Evolutionary conservation across 768 basidiomycete species (phyloP).

Genomic region (Hericium alpestre): DNA sequence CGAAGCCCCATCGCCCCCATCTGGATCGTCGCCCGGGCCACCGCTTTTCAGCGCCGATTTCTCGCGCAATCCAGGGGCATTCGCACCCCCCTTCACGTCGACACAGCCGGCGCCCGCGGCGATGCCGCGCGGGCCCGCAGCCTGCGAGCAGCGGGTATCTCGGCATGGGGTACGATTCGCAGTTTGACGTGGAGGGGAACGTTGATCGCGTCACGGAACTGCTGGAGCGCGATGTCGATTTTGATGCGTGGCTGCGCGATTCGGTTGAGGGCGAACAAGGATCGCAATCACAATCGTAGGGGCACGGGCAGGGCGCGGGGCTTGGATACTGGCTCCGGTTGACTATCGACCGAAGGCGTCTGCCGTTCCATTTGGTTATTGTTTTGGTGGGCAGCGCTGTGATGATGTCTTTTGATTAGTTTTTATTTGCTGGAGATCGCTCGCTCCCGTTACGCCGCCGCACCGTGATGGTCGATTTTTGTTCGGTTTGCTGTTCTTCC

Average conservation of each 20-base stretch:
- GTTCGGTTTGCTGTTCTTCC: too few species aligned
- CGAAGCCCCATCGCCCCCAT: background rate
- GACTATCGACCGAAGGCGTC: background rate
- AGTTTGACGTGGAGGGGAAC: slow-evolving; percentile 46
- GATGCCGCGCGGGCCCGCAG: slow-evolving; percentile 6
- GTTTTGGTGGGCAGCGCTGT: background rate
- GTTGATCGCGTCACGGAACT: slow-evolving; percentile 43
- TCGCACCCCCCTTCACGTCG: slow-evolving; percentile 28
- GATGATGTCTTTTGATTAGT: background rate
- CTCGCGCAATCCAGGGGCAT: slow-evolving; percentile 23
- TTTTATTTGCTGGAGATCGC: too few species aligned
- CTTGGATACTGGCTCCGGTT: background rate
- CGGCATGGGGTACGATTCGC: slow-evolving; percentile 43
- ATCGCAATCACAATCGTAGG: background rate
- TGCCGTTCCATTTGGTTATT: background rate
- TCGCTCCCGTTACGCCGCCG: too few species aligned
- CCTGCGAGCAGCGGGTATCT: slow-evolving; percentile 20
- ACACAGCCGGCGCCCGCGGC: slow-evolving; percentile 19
- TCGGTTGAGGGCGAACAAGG: slow-evolving; percentile 22
- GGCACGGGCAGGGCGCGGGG: background rate
- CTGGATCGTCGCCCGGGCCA: slow-evolving; percentile 4
- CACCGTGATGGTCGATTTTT: too few species aligned
- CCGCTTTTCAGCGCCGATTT: slow-evolving; percentile 22
- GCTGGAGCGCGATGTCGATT: slow-evolving; percentile 50
- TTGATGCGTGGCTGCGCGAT: slow-evolving; percentile 41